Conservation (phyloP, 768 basidiomycete species). For the Pleurotus pulmonarius region DNA sequence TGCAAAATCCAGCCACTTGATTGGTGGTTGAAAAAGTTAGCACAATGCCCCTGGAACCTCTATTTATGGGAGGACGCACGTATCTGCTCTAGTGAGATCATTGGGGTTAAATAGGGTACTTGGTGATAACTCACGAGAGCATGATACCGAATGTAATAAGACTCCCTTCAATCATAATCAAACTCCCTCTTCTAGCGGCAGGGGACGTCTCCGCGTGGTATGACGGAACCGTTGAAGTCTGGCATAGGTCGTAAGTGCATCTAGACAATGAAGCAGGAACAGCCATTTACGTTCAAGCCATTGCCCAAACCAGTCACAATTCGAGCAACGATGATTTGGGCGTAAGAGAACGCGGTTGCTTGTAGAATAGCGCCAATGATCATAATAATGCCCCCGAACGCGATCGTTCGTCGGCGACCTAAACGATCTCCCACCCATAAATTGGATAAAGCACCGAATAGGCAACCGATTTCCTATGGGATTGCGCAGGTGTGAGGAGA, state of each 20-base stretch:
- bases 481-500: not conserved
- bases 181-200: slow-evolving; percentile 42
- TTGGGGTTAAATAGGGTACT: too few relatives aligned
- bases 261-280: not conserved
- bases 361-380: slow-evolving; percentile 50
- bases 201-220: slow-evolving; percentile 53
- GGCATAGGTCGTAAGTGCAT: slow-evolving; percentile 24
- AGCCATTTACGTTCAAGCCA: not conserved
- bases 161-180: slow-evolving; percentile 40
- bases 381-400: slow-evolving; percentile 49
- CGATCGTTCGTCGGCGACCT: slow-evolving; percentile 44
- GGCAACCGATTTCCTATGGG: slow-evolving; percentile 58
- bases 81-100: too few relatives aligned
- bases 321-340: slow-evolving; percentile 47
- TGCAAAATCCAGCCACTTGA: slow-evolving; percentile 62
- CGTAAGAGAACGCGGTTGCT: slow-evolving; percentile 36
- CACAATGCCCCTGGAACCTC: too few relatives aligned
- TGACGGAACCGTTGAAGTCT: slow-evolving; percentile 47
- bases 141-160: not conserved
- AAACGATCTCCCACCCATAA: slow-evolving; percentile 47
- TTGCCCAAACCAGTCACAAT: slow-evolving; percentile 36
- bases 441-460: slow-evolving; percentile 60
- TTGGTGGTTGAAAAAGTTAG: too few relatives aligned
- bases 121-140: not conserved
- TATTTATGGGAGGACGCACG: too few relatives aligned